Base-by-base conservation (phyloP, 768 basidiomycete species). In the Mycena latifolia region DNA sequence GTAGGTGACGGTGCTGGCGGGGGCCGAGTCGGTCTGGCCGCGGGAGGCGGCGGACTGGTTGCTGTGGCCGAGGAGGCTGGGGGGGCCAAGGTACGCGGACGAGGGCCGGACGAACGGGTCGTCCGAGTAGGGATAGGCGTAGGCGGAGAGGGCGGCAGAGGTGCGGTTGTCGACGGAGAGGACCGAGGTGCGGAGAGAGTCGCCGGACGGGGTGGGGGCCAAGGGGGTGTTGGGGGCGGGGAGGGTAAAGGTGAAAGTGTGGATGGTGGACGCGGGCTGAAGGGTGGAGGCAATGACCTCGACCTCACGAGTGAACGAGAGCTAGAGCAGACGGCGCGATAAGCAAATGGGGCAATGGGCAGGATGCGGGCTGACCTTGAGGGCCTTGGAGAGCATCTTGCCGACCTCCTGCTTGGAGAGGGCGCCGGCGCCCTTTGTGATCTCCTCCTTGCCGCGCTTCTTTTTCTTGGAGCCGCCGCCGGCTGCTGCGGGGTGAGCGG, bases 241-340 rank as follows among this genome's bases (percentile, higher is more conserved):
- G 52, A 95, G 85, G 10, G 87, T 90, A 74, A 98, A 98, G 5
- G 93, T 92, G 79, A 98, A 98, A 0, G 89, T 92, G 76, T 98
- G 95, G 48, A 95, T 90, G 18, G 95, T 98, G 8, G 93, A 94
- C 1, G 96, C 92, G 9, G 96, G 96, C 71, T 96, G 94, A 12
- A 96, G 86, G 24, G 95, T 94, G n/a, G 95, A 95, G 17, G 95
- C 94, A 75, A 98, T 92, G 61, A 98, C 91, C 76, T 96, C 95
- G 46, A 96, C 93, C 76, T 97, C 95, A 57, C 92, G 92, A 37
- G 93, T 89, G 77, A 96, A 96, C 10, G 94, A 94, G 48, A 96
- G 89, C 94, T 96, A 70, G 35, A 55, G 67, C 33, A 14, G 46
- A n/a, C n/a, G n/a, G n/a, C n/a, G n/a, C 18, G 45, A 66, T 43